These are phyloP conservation scores for Lantana camara DNA, from an alignment of 257 asterid species.

Conservation along the genomic window DNA sequence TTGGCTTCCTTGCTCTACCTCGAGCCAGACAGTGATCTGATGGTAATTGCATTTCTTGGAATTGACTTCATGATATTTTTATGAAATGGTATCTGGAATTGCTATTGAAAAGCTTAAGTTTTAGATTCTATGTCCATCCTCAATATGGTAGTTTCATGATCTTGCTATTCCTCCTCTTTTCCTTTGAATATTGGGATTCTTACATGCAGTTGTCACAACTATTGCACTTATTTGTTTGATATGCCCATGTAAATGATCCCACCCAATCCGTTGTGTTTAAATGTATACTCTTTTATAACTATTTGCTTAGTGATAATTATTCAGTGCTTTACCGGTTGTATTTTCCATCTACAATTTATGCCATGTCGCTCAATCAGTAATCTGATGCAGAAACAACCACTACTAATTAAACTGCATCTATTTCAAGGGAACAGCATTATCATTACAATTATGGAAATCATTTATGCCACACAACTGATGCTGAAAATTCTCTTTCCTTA, in stretches of 20 bases:
- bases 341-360: constrained; percentile 2
- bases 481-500: constrained; percentile 28
- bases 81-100: constrained; percentile 3
- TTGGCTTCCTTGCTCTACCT: constrained; percentile 82
- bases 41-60: constrained; percentile 49
- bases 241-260: not conserved
- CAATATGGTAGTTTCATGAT: constrained; percentile 3
- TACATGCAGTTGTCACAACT: not conserved
- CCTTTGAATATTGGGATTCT: not conserved
- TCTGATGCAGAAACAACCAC: constrained; percentile 1
- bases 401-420: not conserved
- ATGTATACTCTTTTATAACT: constrained; percentile 5
- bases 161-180: not conserved
- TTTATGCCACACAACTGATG: constrained; percentile 12
- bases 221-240: not conserved
- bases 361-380: not conserved
- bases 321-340: not conserved
- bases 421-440: constrained; percentile 1
- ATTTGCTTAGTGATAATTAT: not conserved
- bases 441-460: not conserved
- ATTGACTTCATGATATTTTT: constrained; percentile 13
- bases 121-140: not conserved
- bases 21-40: constrained; percentile 93
- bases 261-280: not conserved
- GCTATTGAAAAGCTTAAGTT: not conserved